Evolutionary conservation across 139 green algal species (phyloP).

Genomic region (Medakamo hakoo): DNA sequence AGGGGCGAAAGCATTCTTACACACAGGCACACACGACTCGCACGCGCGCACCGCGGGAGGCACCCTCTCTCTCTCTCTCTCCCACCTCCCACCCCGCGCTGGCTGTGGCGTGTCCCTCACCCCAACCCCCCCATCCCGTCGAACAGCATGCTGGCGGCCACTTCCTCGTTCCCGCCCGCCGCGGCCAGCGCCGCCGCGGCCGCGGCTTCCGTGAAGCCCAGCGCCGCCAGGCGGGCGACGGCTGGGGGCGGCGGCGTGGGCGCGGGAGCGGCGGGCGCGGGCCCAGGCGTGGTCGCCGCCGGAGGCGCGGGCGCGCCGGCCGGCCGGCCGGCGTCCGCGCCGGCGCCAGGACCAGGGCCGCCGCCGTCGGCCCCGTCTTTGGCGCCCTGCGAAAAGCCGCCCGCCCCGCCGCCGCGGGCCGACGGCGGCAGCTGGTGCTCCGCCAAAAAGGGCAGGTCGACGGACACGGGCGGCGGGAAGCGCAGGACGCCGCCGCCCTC

Average conservation of each 20-base stretch:
- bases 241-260: conserved; percentile 31
- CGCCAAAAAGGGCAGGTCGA: conserved; percentile 59
- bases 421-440: conserved; percentile 34
- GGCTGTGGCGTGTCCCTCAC: too few species aligned
- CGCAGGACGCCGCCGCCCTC: conserved; percentile 35
- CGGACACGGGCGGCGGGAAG: conserved; percentile 28
- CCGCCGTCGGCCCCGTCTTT: too few species aligned
- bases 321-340: conserved; percentile 1
- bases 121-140: too few species aligned
- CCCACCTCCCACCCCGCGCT: too few species aligned
- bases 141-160: conserved; percentile 57
- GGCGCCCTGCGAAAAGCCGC: too few species aligned
- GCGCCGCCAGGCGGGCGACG: conserved; percentile 34
- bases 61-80: too few species aligned
- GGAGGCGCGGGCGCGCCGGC: conserved; percentile 4
- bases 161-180: conserved; percentile 47
- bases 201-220: conserved; percentile 40
- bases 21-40: too few species aligned
- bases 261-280: conserved; percentile 10
- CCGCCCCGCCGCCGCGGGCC: too few species aligned
- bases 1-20: too few species aligned
- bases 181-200: conserved; percentile 34
- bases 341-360: too few species aligned
- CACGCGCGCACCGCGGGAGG: too few species aligned
- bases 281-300: conserved; percentile 2